Evolutionary conservation across 139 green algal genomes (phyloP).

Genomic region (Chlorella ohadii): DNA sequence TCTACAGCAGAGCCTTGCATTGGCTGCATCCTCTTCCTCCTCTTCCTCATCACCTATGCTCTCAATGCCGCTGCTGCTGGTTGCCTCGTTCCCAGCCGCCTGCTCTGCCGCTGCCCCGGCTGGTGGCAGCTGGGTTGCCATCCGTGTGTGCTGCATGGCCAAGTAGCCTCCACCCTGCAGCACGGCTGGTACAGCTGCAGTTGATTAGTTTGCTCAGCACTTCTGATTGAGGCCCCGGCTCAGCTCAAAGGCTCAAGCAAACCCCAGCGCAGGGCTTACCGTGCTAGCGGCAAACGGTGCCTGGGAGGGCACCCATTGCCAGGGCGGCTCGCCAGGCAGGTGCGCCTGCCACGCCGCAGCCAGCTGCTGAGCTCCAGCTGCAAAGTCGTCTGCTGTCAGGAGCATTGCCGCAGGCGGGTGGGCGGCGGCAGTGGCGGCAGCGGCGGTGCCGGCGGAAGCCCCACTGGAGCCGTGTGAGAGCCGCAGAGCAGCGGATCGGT

Average conservation of each 20-base stretch:
- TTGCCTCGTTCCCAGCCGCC: not conserved
- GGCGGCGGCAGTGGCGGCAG: not conserved
- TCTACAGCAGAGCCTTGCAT: not conserved
- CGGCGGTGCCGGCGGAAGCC: not conserved
- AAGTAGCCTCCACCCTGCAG: constrained; percentile 12
- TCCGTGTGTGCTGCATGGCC: not conserved
- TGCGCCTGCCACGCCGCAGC: not conserved
- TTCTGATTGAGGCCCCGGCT: no score
- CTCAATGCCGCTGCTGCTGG: not conserved
- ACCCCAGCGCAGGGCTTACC: no score
- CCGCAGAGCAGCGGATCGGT: no score
- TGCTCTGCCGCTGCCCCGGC: not conserved
- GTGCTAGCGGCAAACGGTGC: not conserved
- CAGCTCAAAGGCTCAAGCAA: no score
- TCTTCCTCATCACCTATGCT: not conserved
- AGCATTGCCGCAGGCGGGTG: not conserved
- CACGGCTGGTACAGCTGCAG: not conserved
- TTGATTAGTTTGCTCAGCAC: not conserved
- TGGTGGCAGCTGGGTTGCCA: not conserved
- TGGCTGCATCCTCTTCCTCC: not conserved
- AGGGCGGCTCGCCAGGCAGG: not conserved
- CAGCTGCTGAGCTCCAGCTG: not conserved
- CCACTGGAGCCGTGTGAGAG: no score
- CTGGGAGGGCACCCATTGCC: constrained; percentile 9
- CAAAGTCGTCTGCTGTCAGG: not conserved